Percentiles rank a stretch among this genome's conserved stretches.
phyloP scores from a whole-genome alignment of 495 filamentous ascomycete genomes.

The Letharia columbiana region DNA sequence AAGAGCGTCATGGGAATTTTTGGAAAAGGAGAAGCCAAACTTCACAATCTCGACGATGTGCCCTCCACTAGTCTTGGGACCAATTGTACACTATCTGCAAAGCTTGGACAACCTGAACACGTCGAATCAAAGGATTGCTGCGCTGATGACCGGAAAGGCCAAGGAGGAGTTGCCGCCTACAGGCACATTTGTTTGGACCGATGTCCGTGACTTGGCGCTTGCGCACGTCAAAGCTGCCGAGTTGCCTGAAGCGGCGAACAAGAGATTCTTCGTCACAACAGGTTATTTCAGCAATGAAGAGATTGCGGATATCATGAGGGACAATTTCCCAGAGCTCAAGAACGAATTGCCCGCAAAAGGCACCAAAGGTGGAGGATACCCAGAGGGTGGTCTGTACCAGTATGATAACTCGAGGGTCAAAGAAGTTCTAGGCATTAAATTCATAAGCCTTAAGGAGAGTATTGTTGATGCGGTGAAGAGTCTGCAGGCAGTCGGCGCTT shows the following conservation, averaged over 20 bases:
- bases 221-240: slow-evolving; percentile 67
- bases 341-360: slow-evolving; percentile 49
- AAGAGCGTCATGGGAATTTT: slow-evolving; percentile 73
- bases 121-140: slow-evolving; percentile 49
- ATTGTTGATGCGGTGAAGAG: slow-evolving; percentile 50
- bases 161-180: slow-evolving; percentile 54
- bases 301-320: slow-evolving; percentile 53
- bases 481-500: slow-evolving; percentile 39
- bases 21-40: slow-evolving; percentile 68
- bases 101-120: slow-evolving; percentile 61
- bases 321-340: slow-evolving; percentile 57
- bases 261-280: slow-evolving; percentile 61
- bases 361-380: slow-evolving; percentile 31
- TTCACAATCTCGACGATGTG: slow-evolving; percentile 69
- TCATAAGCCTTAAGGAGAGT: slow-evolving; percentile 44
- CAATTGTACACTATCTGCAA: slow-evolving; percentile 57
- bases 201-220: slow-evolving; percentile 62
- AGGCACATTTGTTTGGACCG: slow-evolving; percentile 51
- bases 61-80: slow-evolving; percentile 63
- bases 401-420: slow-evolving; percentile 47
- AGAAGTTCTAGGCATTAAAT: slow-evolving; percentile 52
- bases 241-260: slow-evolving; percentile 52
- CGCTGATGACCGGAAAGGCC: slow-evolving; percentile 53
- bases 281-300: slow-evolving; percentile 59
- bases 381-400: slow-evolving; percentile 34